Conservation (phyloP, 176 grass and related monocot genomes). For the Coix lacrymajobi region DNA sequence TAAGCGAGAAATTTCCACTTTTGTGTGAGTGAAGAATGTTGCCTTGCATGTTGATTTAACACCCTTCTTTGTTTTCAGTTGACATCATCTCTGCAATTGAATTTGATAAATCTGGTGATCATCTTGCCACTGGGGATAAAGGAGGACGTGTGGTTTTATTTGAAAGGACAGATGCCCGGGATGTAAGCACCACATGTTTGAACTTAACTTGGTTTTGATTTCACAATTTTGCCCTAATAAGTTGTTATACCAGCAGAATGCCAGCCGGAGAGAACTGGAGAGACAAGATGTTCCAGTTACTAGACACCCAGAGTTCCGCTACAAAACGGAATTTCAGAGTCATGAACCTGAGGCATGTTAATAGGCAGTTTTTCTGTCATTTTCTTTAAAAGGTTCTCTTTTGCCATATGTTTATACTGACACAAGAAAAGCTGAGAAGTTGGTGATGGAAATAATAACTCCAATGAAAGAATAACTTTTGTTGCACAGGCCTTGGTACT, state of each 20-base stretch:
- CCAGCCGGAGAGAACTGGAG: conserved; percentile 66
- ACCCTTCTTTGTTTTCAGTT: conserved; percentile 55
- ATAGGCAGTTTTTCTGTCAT: background rate
- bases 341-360: conserved; percentile 81
- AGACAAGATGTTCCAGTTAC: conserved; percentile 65
- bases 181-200: conserved; percentile 51
- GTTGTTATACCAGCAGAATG: conserved; percentile 41
- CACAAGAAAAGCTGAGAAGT: background rate
- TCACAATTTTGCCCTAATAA: conserved; percentile 30
- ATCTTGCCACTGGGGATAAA: conserved; percentile 94
- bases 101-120: conserved; percentile 89
- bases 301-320: conserved; percentile 73
- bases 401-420: background rate
- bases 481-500: background rate
- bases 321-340: conserved; percentile 92
- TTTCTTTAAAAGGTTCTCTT: background rate
- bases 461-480: background rate
- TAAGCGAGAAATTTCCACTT: background rate
- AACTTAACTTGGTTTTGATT: conserved; percentile 7
- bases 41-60: conserved; percentile 3
- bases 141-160: conserved; percentile 90
- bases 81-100: conserved; percentile 94
- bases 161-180: conserved; percentile 70
- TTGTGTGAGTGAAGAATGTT: conserved; percentile 17
- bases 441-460: background rate